Evolutionary conservation across 1,284 basidiomycete species (phyloP).

Genomic region (Cutaneotrichosporon sp.): DNA sequence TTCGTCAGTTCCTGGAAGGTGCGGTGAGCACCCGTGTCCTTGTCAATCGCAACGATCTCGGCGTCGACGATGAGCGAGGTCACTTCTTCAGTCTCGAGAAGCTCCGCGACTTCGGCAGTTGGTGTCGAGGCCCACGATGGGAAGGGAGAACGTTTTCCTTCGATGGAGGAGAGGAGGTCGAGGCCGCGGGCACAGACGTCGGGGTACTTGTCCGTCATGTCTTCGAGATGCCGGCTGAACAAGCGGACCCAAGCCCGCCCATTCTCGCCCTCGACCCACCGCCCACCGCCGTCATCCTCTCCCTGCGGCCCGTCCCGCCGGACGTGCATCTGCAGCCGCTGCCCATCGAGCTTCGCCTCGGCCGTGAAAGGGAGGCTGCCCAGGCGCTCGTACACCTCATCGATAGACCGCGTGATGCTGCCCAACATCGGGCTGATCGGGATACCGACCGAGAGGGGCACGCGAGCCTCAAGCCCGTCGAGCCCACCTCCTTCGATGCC

Average conservation of each 20-base stretch:
- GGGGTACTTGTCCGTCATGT: slow-evolving; percentile 93
- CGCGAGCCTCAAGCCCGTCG: slow-evolving; percentile 62
- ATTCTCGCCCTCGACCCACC: slow-evolving; percentile 55
- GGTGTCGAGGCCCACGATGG: slow-evolving; percentile 36
- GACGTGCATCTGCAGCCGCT: slow-evolving; percentile 80
- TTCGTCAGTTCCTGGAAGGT: slow-evolving; percentile 97
- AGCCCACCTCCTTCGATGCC: slow-evolving; percentile 70
- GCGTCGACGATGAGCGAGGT: slow-evolving; percentile 91
- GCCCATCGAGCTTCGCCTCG: slow-evolving; percentile 83
- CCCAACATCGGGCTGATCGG: slow-evolving; percentile 58
- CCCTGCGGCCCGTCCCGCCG: slow-evolving; percentile 47
- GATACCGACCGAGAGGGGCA: slow-evolving; percentile 71
- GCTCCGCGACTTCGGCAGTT: slow-evolving; percentile 26
- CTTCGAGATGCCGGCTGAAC: slow-evolving; percentile 83
- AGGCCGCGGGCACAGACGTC: slow-evolving; percentile 68
- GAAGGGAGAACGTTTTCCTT: slow-evolving; percentile 24
- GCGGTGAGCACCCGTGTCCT: slow-evolving; percentile 75
- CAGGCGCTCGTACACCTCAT: slow-evolving; percentile 75
- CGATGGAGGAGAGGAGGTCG: slow-evolving; percentile 36
- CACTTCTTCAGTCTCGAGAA: slow-evolving; percentile 36
- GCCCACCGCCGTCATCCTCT: slow-evolving; percentile 48
- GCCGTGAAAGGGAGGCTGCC: slow-evolving; percentile 68
- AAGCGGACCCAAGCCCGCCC: slow-evolving; percentile 61
- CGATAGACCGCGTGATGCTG: slow-evolving; percentile 69
- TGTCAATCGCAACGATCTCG: slow-evolving; percentile 95